Evolutionary conservation across 2,329 filamentous ascomycete genomes (phyloP), one percentile per base, ranked within the genome.

Genomic region (Trichoderma sp.): DNA sequence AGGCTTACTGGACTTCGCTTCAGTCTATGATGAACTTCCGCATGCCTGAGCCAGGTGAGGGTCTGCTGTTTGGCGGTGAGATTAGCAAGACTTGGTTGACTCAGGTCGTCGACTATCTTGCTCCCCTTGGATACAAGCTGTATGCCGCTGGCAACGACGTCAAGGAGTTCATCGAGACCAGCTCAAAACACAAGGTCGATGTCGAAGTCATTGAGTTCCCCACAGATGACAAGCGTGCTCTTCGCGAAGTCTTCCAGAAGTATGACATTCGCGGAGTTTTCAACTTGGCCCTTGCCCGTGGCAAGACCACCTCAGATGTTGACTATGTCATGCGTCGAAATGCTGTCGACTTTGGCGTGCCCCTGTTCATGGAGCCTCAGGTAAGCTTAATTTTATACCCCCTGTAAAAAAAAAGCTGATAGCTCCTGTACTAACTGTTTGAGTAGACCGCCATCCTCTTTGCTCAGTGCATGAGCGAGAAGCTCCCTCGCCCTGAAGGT

Each of bases 1-100:
- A 99, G 80, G 96, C 96, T 66, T 99, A 99, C 88, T 99, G 96
- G 96, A 87, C 94, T 31, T 96, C 94, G 21, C 86, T 97, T 71
- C 96, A 99, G 83, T 96, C 93, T 24, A 95, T 93, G 76, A 99
- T 98, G 95, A 99, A 98, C 89, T 98, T 98, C 92, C 93, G 94
- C 75, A 88, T 97, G 77, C 96, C 96, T 55, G 91, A 96, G 81
- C 92, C 94, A 65, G 96, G 96, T 73, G 94, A 97, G 86, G 95
- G 96, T 83, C 90, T 99, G 70, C 90, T 99, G 65, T 93, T 99
- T 73, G 96, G 96, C 73, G 96, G 96, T 75, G 93, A 97, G 79
- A 83, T 89, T 71, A 85, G 84, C 74, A 91, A 90, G 81, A 80
- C 90, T 70, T 89, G 89, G 81, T 87, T 99, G 69, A 88, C 90